These are phyloP conservation scores for Nitzschia sp. DNA, from an alignment of 108 stramenopile species.

Conservation along the genomic window DNA sequence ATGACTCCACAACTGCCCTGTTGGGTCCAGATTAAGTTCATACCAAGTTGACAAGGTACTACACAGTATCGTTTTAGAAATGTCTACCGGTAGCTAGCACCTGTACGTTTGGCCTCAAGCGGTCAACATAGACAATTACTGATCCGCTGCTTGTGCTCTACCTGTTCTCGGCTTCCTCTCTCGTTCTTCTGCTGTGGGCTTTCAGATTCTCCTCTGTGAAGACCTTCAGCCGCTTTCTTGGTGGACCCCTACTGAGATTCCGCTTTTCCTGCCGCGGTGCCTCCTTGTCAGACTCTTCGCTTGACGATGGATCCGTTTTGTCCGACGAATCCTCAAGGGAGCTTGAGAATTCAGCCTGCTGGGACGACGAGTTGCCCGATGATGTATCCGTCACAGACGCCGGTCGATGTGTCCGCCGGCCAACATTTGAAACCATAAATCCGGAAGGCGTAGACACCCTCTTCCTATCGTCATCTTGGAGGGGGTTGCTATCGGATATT, in stretches of 20 bases:
- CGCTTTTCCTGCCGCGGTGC: neutral
- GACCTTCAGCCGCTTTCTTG: constrained; percentile 44
- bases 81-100: too few relatives aligned
- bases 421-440: neutral
- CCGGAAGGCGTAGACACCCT: neutral
- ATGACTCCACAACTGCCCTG: neutral
- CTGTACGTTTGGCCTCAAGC: too few relatives aligned
- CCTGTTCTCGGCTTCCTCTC: constrained; percentile 2
- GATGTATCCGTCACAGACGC: constrained; percentile 46
- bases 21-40: too few relatives aligned
- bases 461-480: neutral
- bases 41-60: too few relatives aligned
- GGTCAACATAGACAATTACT: too few relatives aligned
- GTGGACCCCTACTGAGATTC: constrained; percentile 47
- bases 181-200: constrained; percentile 39
- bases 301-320: constrained; percentile 45
- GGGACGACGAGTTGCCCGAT: constrained; percentile 35
- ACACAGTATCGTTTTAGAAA: too few relatives aligned
- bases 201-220: constrained; percentile 36
- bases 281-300: constrained; percentile 44
- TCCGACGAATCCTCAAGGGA: constrained; percentile 41
- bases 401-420: neutral
- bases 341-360: constrained; percentile 24
- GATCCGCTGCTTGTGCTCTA: too few relatives aligned
- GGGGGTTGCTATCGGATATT: neutral